Evolutionary conservation across 1,284 basidiomycete genomes (phyloP).

Genomic region (Cutaneotrichosporon curvatum): DNA sequence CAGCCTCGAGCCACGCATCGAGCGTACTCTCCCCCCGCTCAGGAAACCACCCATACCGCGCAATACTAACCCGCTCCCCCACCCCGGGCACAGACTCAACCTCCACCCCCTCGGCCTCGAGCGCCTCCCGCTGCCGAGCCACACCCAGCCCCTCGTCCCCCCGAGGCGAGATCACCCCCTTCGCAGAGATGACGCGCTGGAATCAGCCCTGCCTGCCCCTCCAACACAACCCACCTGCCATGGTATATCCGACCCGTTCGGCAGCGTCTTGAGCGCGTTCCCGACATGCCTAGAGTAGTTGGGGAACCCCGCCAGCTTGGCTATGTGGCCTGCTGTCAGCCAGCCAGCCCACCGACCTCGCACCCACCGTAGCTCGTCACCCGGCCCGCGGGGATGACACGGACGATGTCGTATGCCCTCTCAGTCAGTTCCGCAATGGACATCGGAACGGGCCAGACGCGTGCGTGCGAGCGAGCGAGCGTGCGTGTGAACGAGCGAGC

Average conservation of each 20-base stretch:
- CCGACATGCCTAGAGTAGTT: slow-evolving; percentile 70
- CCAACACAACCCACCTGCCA: slow-evolving; percentile 51
- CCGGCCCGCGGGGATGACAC: slow-evolving; percentile 32
- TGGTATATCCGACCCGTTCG: slow-evolving; percentile 28
- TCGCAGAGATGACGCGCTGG: slow-evolving; percentile 41
- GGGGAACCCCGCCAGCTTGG: slow-evolving; percentile 75
- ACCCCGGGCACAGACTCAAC: slow-evolving; percentile 48
- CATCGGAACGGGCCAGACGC: neutral
- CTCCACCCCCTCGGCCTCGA: slow-evolving; percentile 65
- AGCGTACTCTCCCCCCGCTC: slow-evolving; percentile 20
- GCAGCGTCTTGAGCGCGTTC: slow-evolving; percentile 48
- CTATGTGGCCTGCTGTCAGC: slow-evolving; percentile 57
- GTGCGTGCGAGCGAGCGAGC: neutral
- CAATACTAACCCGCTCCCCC: slow-evolving; percentile 52
- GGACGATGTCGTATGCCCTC: slow-evolving; percentile 38
- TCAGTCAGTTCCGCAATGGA: slow-evolving; percentile 39
- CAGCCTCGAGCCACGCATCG: slow-evolving; percentile 12
- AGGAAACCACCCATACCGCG: slow-evolving; percentile 59
- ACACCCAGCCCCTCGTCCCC: slow-evolving; percentile 67
- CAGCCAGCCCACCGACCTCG: neutral
- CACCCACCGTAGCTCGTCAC: slow-evolving; percentile 43
- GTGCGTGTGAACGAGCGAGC: too few species aligned
- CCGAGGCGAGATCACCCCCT: slow-evolving; percentile 61
- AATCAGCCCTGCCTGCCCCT: neutral
- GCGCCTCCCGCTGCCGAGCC: slow-evolving; percentile 56